phyloP scores from a whole-genome alignment of 768 basidiomycete species.

The Suillus plorans region DNA sequence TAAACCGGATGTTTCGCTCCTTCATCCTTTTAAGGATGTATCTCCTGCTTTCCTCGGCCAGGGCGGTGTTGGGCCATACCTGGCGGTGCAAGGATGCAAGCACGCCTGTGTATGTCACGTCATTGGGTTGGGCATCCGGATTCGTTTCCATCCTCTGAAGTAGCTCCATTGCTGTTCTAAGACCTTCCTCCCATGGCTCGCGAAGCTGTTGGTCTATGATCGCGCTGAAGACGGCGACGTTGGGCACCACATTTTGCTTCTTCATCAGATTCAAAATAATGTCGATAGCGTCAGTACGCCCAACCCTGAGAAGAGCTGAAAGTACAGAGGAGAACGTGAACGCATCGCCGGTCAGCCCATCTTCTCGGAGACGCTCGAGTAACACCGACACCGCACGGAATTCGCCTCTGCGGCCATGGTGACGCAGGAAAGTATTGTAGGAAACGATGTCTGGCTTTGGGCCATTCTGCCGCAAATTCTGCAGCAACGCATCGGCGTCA shows the following conservation, averaged over 20 bases:
- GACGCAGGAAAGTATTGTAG: conserved; percentile 78
- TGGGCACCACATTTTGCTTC: conserved; percentile 70
- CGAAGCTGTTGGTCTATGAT: conserved; percentile 77
- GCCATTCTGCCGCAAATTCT: conserved; percentile 46
- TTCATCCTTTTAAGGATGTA: conserved; percentile 62
- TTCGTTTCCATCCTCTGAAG: conserved; percentile 73
- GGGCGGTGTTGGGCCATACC: conserved; percentile 43
- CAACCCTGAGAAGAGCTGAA: conserved; percentile 68
- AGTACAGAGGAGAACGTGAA: conserved; percentile 88
- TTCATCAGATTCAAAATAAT: conserved; percentile 73
- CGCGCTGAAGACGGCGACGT: conserved; percentile 72
- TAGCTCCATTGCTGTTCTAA: conserved; percentile 67
- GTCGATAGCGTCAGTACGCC: conserved; percentile 63
- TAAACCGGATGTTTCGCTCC: conserved; percentile 50
- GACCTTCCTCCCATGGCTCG: conserved; percentile 48
- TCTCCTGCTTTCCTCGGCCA: conserved; percentile 45
- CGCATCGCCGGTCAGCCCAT: conserved; percentile 66
- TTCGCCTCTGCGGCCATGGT: conserved; percentile 63
- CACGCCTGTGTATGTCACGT: conserved; percentile 82
- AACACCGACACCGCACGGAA: conserved; percentile 57
- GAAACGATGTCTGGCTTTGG: conserved; percentile 71
- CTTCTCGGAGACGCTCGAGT: conserved; percentile 56
- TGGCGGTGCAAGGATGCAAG: conserved; percentile 71
- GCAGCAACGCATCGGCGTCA: conserved; percentile 43
- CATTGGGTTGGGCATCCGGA: conserved; percentile 55